These are phyloP conservation scores for Suillus fuscotomentosus DNA, from an alignment of 768 basidiomycete species.

Conservation along the genomic window DNA sequence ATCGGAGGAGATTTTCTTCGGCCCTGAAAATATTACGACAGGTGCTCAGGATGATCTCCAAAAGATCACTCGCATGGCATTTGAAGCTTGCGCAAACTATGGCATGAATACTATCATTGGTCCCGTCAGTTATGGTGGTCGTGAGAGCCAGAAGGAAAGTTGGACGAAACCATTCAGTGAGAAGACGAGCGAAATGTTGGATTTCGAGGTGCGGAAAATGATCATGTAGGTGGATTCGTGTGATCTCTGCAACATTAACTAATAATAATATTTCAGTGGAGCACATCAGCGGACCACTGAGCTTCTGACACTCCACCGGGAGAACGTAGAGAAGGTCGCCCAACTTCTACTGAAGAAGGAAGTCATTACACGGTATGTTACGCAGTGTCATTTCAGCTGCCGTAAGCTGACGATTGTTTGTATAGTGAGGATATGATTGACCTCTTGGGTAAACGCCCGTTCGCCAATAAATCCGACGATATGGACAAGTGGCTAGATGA, in stretches of 20 bases:
- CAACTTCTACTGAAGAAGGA: conserved; percentile 90
- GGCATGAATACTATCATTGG: conserved; percentile 96
- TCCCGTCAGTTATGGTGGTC: conserved; percentile 94
- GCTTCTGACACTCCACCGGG: conserved; percentile 76
- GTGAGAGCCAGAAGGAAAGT: conserved; percentile 75
- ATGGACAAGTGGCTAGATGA: conserved; percentile 98
- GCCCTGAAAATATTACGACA: conserved; percentile 86
- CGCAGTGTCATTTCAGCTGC: background rate
- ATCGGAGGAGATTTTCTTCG: conserved; percentile 98
- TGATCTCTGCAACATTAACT: conserved; percentile 6
- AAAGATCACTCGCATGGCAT: conserved; percentile 98
- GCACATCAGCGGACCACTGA: conserved; percentile 84
- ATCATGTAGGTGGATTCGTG: conserved; percentile 55
- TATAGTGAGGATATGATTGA: conserved; percentile 83
- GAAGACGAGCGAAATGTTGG: conserved; percentile 93
- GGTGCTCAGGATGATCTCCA: conserved; percentile 98
- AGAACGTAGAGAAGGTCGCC: conserved; percentile 93
- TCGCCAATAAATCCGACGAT: conserved; percentile 75
- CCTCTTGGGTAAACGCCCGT: conserved; percentile 81
- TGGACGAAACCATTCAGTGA: conserved; percentile 99
- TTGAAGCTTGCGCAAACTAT: conserved; percentile 92
- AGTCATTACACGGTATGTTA: conserved; percentile 81
- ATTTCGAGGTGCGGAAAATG: conserved; percentile 92
- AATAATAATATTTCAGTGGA: conserved; percentile 36
- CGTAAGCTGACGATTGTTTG: conserved; percentile 6